Conservation (phyloP, 2,329 filamentous ascomycete species). For the Botryotinia globosa region DNA sequence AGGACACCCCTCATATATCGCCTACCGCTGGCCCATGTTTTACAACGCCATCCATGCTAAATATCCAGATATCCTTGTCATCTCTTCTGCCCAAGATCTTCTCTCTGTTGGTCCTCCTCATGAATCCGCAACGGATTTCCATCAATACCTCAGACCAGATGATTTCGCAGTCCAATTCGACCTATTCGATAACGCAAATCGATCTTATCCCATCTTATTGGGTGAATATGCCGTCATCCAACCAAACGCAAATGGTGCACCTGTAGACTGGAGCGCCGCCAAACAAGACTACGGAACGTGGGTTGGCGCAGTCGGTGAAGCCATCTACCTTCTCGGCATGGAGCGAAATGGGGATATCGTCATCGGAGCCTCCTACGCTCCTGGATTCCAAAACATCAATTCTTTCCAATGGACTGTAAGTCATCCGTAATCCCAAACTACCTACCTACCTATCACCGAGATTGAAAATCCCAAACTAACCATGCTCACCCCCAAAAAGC, state of each 20-base stretch:
- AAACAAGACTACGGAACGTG: slow-evolving; percentile 28
- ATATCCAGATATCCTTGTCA: slow-evolving; percentile 45
- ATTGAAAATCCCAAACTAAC: background rate
- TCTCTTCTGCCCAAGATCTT: slow-evolving; percentile 38
- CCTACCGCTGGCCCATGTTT: slow-evolving; percentile 47
- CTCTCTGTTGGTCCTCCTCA: slow-evolving; percentile 16
- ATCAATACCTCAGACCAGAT: slow-evolving; percentile 33
- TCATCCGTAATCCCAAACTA: background rate
- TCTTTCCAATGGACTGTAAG: slow-evolving; percentile 34
- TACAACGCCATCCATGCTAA: slow-evolving; percentile 45
- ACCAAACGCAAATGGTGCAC: slow-evolving; percentile 23
- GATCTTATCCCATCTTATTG: slow-evolving; percentile 29
- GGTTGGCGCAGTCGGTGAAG: slow-evolving; percentile 34
- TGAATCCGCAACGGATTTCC: slow-evolving; percentile 29
- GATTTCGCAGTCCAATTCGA: slow-evolving; percentile 29
- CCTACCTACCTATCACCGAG: background rate
- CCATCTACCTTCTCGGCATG: slow-evolving; percentile 31
- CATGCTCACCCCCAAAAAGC: slow-evolving; percentile 21
- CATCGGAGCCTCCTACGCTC: slow-evolving; percentile 33
- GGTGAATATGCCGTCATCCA: slow-evolving; percentile 36
- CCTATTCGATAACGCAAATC: slow-evolving; percentile 27
- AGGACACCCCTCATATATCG: slow-evolving; percentile 40
- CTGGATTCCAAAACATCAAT: slow-evolving; percentile 35
- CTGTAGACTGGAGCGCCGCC: slow-evolving; percentile 16
- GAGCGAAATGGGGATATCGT: slow-evolving; percentile 34